Conservation (phyloP, 2,329 filamentous ascomycete genomes). For the Colletotrichum costaricense region DNA sequence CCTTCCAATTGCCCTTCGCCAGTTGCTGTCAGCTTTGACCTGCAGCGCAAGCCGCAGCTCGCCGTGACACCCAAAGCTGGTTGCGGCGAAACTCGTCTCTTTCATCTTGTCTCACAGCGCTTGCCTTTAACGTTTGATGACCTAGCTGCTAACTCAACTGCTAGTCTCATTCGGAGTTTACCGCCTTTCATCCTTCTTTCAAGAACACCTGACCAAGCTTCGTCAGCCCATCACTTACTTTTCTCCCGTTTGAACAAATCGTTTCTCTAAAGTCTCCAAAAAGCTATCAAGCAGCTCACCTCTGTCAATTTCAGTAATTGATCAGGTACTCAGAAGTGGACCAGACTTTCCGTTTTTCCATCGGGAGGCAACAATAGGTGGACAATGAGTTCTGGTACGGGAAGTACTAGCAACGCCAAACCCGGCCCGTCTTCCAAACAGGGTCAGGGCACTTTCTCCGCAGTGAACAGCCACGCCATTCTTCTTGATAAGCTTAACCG, state of each 20-base stretch:
- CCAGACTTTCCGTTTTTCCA: slow-evolving; percentile 4
- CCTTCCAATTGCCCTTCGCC: slow-evolving; percentile 11
- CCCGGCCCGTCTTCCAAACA: slow-evolving; percentile 62
- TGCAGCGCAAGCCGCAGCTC: slow-evolving; percentile 29
- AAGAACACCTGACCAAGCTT: slow-evolving; percentile 9
- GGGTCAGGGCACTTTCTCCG: slow-evolving; percentile 57
- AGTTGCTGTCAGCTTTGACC: slow-evolving; percentile 33
- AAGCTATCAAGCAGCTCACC: neutral
- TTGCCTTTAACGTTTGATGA: slow-evolving; percentile 35
- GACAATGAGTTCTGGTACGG: slow-evolving; percentile 60
- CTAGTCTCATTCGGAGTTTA: slow-evolving; percentile 38
- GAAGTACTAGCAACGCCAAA: slow-evolving; percentile 54
- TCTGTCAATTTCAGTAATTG: neutral
- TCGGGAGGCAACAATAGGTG: neutral
- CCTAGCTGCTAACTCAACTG: slow-evolving; percentile 25
- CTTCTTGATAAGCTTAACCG: slow-evolving; percentile 81
- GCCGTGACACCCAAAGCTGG: slow-evolving; percentile 27
- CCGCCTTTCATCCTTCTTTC: slow-evolving; percentile 39
- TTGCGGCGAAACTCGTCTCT: slow-evolving; percentile 33
- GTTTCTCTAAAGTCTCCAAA: neutral
- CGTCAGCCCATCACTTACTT: neutral
- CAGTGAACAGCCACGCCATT: slow-evolving; percentile 69
- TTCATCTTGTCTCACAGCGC: slow-evolving; percentile 34
- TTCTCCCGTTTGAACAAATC: slow-evolving; percentile 11
- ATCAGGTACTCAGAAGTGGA: neutral